These are phyloP conservation scores for Pseudogymnoascus sp. DNA, from an alignment of 2,329 filamentous ascomycete species.

Conservation along the genomic window DNA sequence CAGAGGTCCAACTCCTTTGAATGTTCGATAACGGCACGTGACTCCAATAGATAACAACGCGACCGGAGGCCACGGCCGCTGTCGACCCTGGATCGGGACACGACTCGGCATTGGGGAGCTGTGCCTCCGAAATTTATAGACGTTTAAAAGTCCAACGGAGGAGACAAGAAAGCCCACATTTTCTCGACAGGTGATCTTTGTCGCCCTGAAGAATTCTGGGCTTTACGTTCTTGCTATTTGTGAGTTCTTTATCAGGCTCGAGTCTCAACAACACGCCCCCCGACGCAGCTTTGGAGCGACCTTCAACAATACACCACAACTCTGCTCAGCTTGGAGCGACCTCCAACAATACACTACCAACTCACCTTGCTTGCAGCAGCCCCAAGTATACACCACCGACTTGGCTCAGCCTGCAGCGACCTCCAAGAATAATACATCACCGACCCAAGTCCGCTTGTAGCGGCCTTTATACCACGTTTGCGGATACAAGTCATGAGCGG, in stretches of 20 bases:
- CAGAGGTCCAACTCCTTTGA: neutral
- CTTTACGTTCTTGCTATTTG: neutral
- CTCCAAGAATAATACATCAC: neutral
- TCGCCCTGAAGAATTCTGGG: neutral
- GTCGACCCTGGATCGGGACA: conserved; percentile 6
- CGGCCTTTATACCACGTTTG: neutral
- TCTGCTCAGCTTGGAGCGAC: neutral
- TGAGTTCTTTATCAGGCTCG: neutral
- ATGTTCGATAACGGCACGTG: neutral
- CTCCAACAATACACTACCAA: neutral
- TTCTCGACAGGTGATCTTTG: neutral
- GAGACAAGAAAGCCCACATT: neutral
- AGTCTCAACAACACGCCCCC: neutral
- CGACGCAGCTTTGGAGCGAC: neutral
- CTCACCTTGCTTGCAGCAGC: neutral
- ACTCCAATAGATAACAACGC: neutral
- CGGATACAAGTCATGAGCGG: conserved; percentile 5
- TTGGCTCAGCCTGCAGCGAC: neutral
- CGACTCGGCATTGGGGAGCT: conserved; percentile 7
- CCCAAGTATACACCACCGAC: neutral
- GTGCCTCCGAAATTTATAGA: conserved; percentile 7
- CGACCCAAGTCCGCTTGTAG: neutral
- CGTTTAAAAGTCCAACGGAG: neutral
- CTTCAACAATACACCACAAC: conserved; percentile 1
- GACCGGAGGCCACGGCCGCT: neutral